Conservation (phyloP, 306 rosid genomes). For the Quillaja saponaria region DNA sequence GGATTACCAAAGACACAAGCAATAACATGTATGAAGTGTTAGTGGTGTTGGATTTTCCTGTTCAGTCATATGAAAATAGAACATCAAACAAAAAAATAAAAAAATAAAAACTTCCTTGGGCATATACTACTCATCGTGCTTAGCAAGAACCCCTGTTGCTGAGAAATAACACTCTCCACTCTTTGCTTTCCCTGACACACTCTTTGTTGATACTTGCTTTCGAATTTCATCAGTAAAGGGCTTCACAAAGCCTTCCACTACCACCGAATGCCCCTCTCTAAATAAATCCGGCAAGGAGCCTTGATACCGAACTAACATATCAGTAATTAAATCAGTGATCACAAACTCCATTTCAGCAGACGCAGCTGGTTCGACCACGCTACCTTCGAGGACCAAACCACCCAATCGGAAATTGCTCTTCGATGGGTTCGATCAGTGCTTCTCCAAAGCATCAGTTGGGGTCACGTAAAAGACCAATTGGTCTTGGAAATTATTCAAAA, state of each 20-base stretch:
- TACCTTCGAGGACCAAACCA: conserved; percentile 89
- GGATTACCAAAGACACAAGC: no score
- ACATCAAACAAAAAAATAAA: no score
- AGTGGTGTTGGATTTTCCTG: no score
- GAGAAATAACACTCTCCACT: conserved; percentile 61
- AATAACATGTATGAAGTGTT: no score
- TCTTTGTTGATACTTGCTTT: conserved; percentile 48
- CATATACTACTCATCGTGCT: conserved; percentile 97
- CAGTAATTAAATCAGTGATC: conserved; percentile 80
- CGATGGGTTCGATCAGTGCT: conserved; percentile 55
- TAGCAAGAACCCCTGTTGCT: conserved; percentile 84
- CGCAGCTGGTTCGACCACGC: conserved; percentile 69
- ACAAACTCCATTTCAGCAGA: conserved; percentile 83
- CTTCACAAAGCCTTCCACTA: conserved; percentile 83
- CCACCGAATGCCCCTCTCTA: conserved; percentile 89
- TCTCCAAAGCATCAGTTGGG: conserved; percentile 73
- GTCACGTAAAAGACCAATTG: conserved; percentile 82
- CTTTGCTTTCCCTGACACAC: conserved; percentile 74
- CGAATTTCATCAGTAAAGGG: conserved; percentile 71
- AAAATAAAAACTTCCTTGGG: conserved; percentile 84
- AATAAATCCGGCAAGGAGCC: conserved; percentile 89
- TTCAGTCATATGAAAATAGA: no score
- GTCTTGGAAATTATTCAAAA: conserved; percentile 75
- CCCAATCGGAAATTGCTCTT: conserved; percentile 84
- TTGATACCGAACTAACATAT: conserved; percentile 69